Base-by-base conservation (phyloP, 2,329 filamentous ascomycete genomes). In the Hansfordia pulvinata region DNA sequence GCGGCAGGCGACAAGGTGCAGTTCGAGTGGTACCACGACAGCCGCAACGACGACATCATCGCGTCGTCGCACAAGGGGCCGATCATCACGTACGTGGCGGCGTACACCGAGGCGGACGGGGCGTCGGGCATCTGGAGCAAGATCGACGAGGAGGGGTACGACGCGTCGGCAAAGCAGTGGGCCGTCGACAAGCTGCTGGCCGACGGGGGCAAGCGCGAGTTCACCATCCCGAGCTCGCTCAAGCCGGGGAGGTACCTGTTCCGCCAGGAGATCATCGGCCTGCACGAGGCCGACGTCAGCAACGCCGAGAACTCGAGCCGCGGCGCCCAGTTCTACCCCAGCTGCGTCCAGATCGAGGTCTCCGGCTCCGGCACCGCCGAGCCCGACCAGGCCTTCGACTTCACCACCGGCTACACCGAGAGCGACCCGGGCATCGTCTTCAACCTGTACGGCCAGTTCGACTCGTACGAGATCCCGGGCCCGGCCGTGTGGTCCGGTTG, bases 331-430 rank as follows among this genome's bases (percentile, higher is more conserved):
- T 64, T 65, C 47, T 69, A 69, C 49, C 63, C 64, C 30, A 58
- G 62, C 35, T 69, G 73, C 47, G 53, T 70, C 39, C 74, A 77
- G 55, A 42, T 77, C 35, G 58, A 71, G 43, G 53, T 76, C 35
- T 64, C 62, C 18, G 67, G 68, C 27, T 50, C 53, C 22, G 67
- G 66, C 25, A 58, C 62, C 32, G 59, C 52, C 27, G 51, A 52
- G 31, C 59, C 62, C 13, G 39, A 46, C 32, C 33, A 53, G 41
- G 37, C 35, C 40, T 63, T 64, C 28, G 50, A 58, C 43, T 57
- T 66, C 43, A 53, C 60, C 17, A 42, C 49, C 17, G 70, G 69
- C 31, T 77, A 76, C 60, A 69, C 53, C 27, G 51, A 56, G 38
- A 49, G 53, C 29, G 70, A 76, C 44, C 46, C 64, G 9, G 72